Conservation (phyloP, 2,329 filamentous ascomycete species). For the Epicoccum nigrum region DNA sequence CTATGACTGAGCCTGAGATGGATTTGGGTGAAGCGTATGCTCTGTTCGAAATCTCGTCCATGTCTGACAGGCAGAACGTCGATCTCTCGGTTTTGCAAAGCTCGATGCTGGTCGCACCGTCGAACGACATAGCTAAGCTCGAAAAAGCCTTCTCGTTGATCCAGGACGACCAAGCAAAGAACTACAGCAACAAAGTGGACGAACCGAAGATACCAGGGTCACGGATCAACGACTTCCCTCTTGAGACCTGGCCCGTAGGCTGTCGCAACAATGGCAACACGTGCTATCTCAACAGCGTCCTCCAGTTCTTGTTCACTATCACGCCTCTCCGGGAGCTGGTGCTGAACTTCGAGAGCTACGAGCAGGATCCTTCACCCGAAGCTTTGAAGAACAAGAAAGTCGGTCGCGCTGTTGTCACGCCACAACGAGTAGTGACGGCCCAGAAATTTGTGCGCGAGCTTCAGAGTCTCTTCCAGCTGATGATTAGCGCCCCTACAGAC, state of each 20-base stretch:
- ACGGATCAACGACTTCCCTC: constrained; percentile 36
- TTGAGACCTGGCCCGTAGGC: constrained; percentile 74
- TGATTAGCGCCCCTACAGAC: constrained; percentile 67
- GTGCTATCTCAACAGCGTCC: constrained; percentile 94
- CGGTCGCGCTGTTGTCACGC: constrained; percentile 71
- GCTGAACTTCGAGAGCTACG: constrained; percentile 73
- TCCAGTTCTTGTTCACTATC: constrained; percentile 94
- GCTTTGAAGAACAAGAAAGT: constrained; percentile 71
- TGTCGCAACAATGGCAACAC: constrained; percentile 95
- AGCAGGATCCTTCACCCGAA: constrained; percentile 70
- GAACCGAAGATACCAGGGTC: constrained; percentile 20
- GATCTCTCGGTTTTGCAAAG: constrained; percentile 50
- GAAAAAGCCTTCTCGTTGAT: constrained; percentile 57
- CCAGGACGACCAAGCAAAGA: constrained; percentile 37
- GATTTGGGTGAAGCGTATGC: constrained; percentile 51
- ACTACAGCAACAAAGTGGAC: constrained; percentile 24
- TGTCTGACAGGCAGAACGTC: constrained; percentile 58
- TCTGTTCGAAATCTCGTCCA: constrained; percentile 55
- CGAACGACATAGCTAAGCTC: constrained; percentile 54
- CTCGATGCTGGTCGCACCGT: constrained; percentile 46
- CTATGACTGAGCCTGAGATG: constrained; percentile 59
- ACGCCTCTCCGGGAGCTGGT: constrained; percentile 81
- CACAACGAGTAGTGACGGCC: constrained; percentile 63
- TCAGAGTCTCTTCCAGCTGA: constrained; percentile 69
- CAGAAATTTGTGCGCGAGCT: constrained; percentile 81